Percentiles rank a stretch among this genome's conserved stretches.
Conservation (phyloP, 2,329 filamentous ascomycete species). For the Diaporthe vexans region DNA sequence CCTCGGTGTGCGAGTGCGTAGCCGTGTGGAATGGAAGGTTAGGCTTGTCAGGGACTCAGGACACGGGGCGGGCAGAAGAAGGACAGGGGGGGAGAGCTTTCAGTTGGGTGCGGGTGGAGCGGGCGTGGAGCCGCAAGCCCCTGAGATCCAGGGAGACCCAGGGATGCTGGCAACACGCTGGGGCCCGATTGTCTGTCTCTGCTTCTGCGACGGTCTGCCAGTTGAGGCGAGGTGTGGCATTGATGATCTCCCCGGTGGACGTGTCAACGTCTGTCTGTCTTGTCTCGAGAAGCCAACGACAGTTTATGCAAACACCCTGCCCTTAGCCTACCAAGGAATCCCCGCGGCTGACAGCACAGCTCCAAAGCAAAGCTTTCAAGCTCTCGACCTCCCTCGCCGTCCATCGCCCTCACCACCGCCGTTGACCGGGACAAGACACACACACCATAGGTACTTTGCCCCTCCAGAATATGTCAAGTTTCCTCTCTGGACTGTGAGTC, state of each 20-base stretch:
- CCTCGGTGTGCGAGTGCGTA: too few relatives aligned
- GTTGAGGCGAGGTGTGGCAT: constrained; percentile 3
- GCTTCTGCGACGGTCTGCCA: constrained; percentile 15
- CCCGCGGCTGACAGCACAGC: constrained; percentile 28
- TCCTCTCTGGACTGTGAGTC: constrained; percentile 51
- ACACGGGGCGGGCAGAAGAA: background rate
- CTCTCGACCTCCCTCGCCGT: background rate
- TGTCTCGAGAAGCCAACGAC: constrained; percentile 21
- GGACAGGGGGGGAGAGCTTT: background rate
- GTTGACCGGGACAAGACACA: constrained; percentile 10
- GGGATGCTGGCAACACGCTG: constrained; percentile 25
- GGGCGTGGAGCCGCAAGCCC: constrained; percentile 29
- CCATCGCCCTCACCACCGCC: constrained; percentile 16
- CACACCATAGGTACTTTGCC: constrained; percentile 28
- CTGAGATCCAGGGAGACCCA: constrained; percentile 35
- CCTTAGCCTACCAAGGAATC: constrained; percentile 12
- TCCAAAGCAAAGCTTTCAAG: constrained; percentile 20
- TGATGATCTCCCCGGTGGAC: constrained; percentile 32
- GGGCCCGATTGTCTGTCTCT: background rate
- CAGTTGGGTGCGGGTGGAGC: constrained; percentile 10
- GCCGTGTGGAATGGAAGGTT: too few relatives aligned
- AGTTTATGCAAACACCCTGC: constrained; percentile 27
- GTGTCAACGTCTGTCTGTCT: constrained; percentile 35
- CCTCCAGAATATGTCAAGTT: constrained; percentile 47
- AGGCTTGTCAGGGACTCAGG: background rate